phyloP scores from a whole-genome alignment of 2,329 filamentous ascomycete species.

The Apiospora sp. region DNA sequence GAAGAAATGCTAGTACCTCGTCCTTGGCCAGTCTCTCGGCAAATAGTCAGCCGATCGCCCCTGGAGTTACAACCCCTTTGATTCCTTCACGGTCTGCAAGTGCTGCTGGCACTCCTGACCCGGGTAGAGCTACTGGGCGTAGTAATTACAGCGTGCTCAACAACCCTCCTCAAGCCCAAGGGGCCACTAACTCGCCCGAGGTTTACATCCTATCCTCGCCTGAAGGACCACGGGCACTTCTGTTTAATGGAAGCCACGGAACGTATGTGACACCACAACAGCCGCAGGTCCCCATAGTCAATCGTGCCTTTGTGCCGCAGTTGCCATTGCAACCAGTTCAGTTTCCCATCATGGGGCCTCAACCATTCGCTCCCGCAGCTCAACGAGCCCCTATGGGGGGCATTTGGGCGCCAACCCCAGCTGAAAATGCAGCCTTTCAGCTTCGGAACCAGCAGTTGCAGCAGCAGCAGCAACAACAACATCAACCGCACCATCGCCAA shows the following conservation, averaged over 20 bases:
- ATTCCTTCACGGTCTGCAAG: constrained; percentile 52
- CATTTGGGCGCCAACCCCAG: constrained; percentile 26
- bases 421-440: constrained; percentile 23
- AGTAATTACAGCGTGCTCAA: constrained; percentile 38
- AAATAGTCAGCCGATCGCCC: constrained; percentile 45
- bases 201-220: constrained; percentile 70
- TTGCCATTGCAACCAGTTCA: constrained; percentile 20
- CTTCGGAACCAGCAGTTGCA: constrained; percentile 20
- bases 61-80: constrained; percentile 53
- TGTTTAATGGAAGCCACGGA: constrained; percentile 60
- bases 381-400: constrained; percentile 22
- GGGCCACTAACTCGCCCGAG: constrained; percentile 48
- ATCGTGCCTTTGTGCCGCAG: not conserved
- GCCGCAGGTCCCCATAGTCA: not conserved
- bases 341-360: not conserved
- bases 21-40: constrained; percentile 50
- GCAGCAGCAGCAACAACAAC: not conserved
- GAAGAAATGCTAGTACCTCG: constrained; percentile 57
- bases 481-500: constrained; percentile 32
- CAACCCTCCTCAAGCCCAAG: constrained; percentile 31
- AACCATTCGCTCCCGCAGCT: constrained; percentile 1
- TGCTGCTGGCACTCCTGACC: constrained; percentile 58
- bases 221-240: constrained; percentile 63
- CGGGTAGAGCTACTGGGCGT: constrained; percentile 43
- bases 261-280: constrained; percentile 59